These are phyloP conservation scores for Aristolochia contorta DNA, from an alignment of 164 flowering plant species.

Conservation along the genomic window DNA sequence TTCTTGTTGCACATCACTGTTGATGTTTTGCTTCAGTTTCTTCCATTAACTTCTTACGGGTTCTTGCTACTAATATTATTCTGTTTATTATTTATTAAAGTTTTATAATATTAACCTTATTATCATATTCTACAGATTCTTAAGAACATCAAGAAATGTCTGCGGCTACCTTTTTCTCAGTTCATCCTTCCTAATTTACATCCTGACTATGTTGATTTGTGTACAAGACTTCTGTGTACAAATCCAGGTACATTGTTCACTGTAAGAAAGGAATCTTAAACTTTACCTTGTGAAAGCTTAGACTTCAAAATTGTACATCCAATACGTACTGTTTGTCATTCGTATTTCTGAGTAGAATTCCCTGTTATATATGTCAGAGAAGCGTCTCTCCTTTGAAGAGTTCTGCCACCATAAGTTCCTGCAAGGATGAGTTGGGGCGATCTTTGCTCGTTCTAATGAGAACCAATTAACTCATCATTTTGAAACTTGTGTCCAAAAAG, in stretches of 20 bases:
- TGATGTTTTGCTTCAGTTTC: background rate
- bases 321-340: no score
- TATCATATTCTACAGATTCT: slow-evolving; percentile 25
- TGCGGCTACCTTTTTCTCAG: slow-evolving; percentile 39
- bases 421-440: slow-evolving; percentile 9
- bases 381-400: slow-evolving; percentile 43
- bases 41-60: background rate
- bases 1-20: background rate
- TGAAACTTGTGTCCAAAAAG: no score
- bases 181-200: slow-evolving; percentile 26
- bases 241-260: slow-evolving; percentile 35
- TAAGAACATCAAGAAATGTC: slow-evolving; percentile 34
- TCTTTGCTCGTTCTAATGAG: background rate
- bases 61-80: no score
- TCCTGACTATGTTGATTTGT: slow-evolving; percentile 45
- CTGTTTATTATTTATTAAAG: background rate
- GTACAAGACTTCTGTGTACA: slow-evolving; percentile 35
- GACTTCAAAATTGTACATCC: no score
- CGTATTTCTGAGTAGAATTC: background rate
- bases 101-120: no score
- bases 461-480: no score
- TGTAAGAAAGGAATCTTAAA: background rate
- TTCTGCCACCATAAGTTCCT: slow-evolving; percentile 39
- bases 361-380: background rate
- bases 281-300: background rate